Conservation (phyloP, 108 stramenopile genomes). For the Parmales sp. region DNA sequence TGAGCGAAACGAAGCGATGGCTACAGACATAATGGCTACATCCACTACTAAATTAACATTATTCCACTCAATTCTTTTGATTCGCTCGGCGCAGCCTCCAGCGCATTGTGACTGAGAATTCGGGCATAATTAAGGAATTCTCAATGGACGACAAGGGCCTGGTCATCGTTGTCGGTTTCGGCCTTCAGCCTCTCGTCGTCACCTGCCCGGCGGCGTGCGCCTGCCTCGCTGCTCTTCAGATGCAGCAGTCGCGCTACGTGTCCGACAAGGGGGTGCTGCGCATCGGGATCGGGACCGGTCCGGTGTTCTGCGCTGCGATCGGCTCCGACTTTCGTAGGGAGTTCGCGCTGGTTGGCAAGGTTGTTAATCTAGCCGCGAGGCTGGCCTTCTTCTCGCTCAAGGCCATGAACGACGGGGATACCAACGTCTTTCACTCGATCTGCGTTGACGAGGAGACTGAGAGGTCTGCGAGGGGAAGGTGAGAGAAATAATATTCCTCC, state of each 20-base stretch:
- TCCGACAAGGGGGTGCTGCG: neutral
- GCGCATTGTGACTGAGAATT: neutral
- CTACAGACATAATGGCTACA: too few species aligned
- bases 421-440: too few species aligned
- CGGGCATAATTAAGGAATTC: constrained; percentile 7
- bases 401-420: too few species aligned
- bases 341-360: constrained; percentile 3
- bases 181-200: neutral
- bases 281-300: constrained; percentile 7
- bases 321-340: constrained; percentile 1
- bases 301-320: constrained; percentile 8
- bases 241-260: neutral
- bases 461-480: too few species aligned
- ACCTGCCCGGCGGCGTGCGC: neutral
- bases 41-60: too few species aligned
- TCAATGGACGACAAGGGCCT: constrained; percentile 5
- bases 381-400: neutral
- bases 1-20: too few species aligned
- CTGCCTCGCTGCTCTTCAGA: constrained; percentile 1
- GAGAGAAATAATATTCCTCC: too few species aligned
- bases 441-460: too few species aligned
- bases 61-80: too few species aligned
- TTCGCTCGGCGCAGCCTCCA: too few species aligned
- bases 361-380: constrained; percentile 3
- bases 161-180: constrained; percentile 2